Evolutionary conservation across 2,329 filamentous ascomycete genomes (phyloP).

Genomic region (Aspergillus sp.): DNA sequence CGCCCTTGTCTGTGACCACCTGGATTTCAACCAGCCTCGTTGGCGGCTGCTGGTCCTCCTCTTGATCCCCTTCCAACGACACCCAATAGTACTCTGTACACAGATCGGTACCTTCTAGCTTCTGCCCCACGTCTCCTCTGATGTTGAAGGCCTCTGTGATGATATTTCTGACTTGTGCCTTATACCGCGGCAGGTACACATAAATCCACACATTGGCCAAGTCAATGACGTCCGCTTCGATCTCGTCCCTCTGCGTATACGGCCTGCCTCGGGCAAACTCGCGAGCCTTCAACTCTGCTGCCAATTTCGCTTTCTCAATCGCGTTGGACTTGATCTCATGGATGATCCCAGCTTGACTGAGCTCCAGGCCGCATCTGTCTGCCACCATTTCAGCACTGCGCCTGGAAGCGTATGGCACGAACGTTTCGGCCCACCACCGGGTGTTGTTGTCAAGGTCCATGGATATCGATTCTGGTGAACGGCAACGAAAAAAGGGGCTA

Average conservation of each 20-base stretch:
- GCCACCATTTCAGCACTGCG: neutral
- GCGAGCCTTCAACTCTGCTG: neutral
- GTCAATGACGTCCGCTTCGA: conserved; percentile 12
- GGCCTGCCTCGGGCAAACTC: neutral
- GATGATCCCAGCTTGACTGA: neutral
- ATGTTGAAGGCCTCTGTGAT: neutral
- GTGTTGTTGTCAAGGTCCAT: too few relatives aligned
- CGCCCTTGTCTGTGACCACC: neutral
- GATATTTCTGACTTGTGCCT: neutral
- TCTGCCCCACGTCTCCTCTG: neutral
- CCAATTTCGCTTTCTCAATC: neutral
- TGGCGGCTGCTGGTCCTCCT: neutral
- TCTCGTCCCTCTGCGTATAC: conserved; percentile 7
- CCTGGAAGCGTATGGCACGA: too few relatives aligned
- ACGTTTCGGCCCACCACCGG: too few relatives aligned
- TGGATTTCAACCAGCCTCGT: neutral
- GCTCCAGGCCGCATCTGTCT: neutral
- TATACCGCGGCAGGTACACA: conserved; percentile 8
- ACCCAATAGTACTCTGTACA: neutral
- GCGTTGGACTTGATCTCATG: neutral
- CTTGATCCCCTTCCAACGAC: neutral
- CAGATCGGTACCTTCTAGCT: neutral
- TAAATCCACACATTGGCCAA: conserved; percentile 15
- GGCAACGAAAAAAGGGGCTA: too few relatives aligned
- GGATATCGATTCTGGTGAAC: too few relatives aligned